These are phyloP conservation scores for Multifurca ochricompacta DNA, from an alignment of 768 basidiomycete species.

Conservation along the genomic window DNA sequence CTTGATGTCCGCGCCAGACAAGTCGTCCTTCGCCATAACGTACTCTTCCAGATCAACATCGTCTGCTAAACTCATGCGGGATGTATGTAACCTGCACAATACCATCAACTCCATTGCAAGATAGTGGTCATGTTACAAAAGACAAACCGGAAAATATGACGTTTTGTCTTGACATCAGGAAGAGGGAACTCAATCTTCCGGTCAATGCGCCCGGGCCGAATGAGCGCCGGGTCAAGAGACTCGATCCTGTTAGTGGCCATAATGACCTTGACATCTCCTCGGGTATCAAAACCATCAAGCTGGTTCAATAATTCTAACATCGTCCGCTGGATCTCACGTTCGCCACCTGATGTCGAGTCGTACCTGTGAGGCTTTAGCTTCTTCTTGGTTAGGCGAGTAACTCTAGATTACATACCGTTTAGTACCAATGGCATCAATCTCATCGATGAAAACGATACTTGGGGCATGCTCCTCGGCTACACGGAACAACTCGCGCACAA, in stretches of 20 bases:
- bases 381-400: background rate
- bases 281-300: constrained; percentile 97
- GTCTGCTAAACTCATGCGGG: constrained; percentile 81
- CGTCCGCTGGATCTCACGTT: constrained; percentile 97
- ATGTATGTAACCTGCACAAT: constrained; percentile 68
- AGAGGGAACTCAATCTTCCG: constrained; percentile 98
- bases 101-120: constrained; percentile 8
- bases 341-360: constrained; percentile 96
- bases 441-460: constrained; percentile 98
- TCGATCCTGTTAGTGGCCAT: constrained; percentile 99
- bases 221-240: constrained; percentile 93
- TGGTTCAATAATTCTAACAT: constrained; percentile 99
- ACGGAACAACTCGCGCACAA: constrained; percentile 94
- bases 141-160: constrained; percentile 88
- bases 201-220: constrained; percentile 97
- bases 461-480: constrained; percentile 98
- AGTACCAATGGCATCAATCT: constrained; percentile 88
- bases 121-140: background rate
- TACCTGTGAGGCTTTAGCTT: constrained; percentile 46
- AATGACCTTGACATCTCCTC: constrained; percentile 99
- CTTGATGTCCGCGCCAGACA: constrained; percentile 98
- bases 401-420: constrained; percentile 62
- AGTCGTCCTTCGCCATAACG: constrained; percentile 90
- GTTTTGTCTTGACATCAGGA: constrained; percentile 97
- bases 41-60: constrained; percentile 96